Percentiles rank a stretch among this genome's conserved stretches.
These are phyloP conservation scores for Fusarium austroafricanum DNA, from an alignment of 2,329 filamentous ascomycete species.

Conservation along the genomic window DNA sequence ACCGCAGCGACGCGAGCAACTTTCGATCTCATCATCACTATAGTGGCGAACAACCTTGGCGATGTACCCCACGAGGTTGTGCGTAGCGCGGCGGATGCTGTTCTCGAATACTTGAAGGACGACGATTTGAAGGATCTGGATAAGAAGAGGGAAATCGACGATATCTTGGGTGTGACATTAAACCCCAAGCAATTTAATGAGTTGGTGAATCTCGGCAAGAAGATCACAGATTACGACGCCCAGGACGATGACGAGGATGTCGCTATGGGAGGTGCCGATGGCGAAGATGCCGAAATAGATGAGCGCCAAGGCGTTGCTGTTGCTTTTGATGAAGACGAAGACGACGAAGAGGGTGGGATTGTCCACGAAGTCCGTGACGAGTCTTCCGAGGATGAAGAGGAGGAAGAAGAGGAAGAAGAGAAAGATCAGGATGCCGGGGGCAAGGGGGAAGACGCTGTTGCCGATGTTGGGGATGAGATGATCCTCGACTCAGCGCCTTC, in stretches of 20 bases:
- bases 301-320: conserved; percentile 97
- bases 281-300: conserved; percentile 81
- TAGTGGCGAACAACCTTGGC: conserved; percentile 87
- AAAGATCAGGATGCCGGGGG: conserved; percentile 69
- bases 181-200: conserved; percentile 95
- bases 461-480: conserved; percentile 82
- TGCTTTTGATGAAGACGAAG: conserved; percentile 92
- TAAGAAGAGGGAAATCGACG: conserved; percentile 97
- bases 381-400: conserved; percentile 83
- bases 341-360: conserved; percentile 82
- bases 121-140: conserved; percentile 97
- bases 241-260: conserved; percentile 95
- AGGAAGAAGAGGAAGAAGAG: conserved; percentile 62
- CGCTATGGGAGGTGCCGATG: conserved; percentile 74
- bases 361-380: conserved; percentile 91
- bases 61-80: conserved; percentile 94
- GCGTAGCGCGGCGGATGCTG: conserved; percentile 91
- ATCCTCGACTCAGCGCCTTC: conserved; percentile 77
- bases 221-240: conserved; percentile 97
- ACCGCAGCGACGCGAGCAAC: conserved; percentile 92
- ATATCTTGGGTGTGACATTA: conserved; percentile 86
- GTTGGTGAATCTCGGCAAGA: conserved; percentile 94
- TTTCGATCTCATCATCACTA: conserved; percentile 93
- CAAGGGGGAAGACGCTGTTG: conserved; percentile 62
- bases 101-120: conserved; percentile 92